Percentiles rank a stretch among this genome's conserved stretches.
phyloP scores from a whole-genome alignment of 2,329 filamentous ascomycete species.

The Cladophialophora exuberans region DNA sequence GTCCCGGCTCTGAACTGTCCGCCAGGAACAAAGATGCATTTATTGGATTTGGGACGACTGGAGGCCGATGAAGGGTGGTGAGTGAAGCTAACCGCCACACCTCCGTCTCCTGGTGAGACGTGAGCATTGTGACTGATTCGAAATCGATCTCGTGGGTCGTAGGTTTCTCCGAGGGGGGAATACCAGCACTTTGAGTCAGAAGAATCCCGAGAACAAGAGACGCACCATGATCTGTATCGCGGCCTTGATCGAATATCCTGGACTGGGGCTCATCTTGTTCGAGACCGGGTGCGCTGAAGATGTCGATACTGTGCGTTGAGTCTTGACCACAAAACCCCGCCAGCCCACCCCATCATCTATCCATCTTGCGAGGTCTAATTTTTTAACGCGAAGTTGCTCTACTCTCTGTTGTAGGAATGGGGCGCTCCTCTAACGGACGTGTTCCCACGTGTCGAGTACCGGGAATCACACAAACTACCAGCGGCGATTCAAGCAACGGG shows the following conservation, averaged over 20 bases:
- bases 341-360: too few relatives aligned
- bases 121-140: too few relatives aligned
- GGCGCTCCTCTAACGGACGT: constrained; percentile 42
- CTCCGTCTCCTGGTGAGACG: too few relatives aligned
- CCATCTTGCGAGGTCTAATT: too few relatives aligned
- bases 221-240: constrained; percentile 46
- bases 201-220: constrained; percentile 45
- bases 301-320: constrained; percentile 18
- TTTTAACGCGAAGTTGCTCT: too few relatives aligned
- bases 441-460: constrained; percentile 44
- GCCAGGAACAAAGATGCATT: constrained; percentile 51
- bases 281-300: constrained; percentile 52
- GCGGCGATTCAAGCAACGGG: constrained; percentile 42
- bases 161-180: constrained; percentile 46
- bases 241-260: constrained; percentile 50
- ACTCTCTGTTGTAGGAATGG: constrained; percentile 42
- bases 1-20: constrained; percentile 37
- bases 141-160: background rate
- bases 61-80: constrained; percentile 52
- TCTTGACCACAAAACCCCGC: background rate
- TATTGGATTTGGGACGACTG: constrained; percentile 50
- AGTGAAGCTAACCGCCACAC: too few relatives aligned
- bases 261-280: constrained; percentile 49
- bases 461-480: constrained; percentile 38
- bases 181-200: constrained; percentile 40